Evolutionary conservation across 768 basidiomycete species (phyloP).

Genomic region (Nidula microcarpa): DNA sequence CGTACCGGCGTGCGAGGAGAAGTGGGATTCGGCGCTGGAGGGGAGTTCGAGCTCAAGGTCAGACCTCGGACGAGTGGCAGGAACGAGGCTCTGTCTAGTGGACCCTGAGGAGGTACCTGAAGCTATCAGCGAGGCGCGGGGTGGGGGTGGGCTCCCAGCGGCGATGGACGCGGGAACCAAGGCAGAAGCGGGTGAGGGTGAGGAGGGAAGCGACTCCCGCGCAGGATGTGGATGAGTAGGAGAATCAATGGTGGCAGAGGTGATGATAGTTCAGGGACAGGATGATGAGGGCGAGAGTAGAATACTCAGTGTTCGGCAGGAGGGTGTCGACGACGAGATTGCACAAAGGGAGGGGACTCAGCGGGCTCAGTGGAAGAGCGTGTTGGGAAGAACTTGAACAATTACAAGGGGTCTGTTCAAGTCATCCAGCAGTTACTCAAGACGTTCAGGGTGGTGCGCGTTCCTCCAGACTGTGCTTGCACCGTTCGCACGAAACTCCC

Average conservation of each 20-base stretch:
- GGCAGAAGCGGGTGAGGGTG: slow-evolving; percentile 41
- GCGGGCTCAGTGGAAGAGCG: too few relatives aligned
- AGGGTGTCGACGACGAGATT: background rate
- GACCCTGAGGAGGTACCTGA: slow-evolving; percentile 6
- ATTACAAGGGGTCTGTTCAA: background rate
- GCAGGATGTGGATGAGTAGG: slow-evolving; percentile 50
- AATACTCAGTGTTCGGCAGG: background rate
- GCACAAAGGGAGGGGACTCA: background rate
- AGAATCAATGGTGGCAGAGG: slow-evolving; percentile 63
- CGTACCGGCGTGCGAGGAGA: slow-evolving; percentile 31
- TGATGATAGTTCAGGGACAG: slow-evolving; percentile 20
- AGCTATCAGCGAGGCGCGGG: slow-evolving; percentile 12
- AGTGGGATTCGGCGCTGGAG: slow-evolving; percentile 20
- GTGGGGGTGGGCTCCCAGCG: slow-evolving; percentile 17
- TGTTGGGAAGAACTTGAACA: background rate
- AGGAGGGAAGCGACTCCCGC: slow-evolving; percentile 49
- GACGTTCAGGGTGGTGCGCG: slow-evolving; percentile 2
- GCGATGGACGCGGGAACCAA: slow-evolving; percentile 36
- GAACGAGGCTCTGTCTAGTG: slow-evolving; percentile 47
- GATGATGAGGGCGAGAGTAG: slow-evolving; percentile 12
- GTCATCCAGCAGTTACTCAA: background rate
- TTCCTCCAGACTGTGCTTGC: background rate
- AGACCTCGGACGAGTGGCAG: slow-evolving; percentile 60
- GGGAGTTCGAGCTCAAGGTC: slow-evolving; percentile 54
- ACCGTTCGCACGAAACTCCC: slow-evolving; percentile 14